Base-by-base conservation (phyloP, 805 yeast species). In the Sugiyamaella lignohabitans region DNA sequence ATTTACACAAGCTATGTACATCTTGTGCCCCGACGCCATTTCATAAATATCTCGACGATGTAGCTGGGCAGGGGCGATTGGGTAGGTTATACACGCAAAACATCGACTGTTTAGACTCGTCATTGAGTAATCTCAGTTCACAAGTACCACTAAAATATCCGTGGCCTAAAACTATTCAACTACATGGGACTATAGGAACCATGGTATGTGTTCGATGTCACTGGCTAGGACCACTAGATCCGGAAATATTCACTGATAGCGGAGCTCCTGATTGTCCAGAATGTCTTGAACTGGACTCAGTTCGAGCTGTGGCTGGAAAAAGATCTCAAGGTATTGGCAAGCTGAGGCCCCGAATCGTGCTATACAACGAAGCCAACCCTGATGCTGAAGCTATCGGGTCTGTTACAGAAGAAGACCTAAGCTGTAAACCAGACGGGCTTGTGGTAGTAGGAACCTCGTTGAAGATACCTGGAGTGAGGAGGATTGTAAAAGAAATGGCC, bases 381-480 rank as follows among this genome's bases (percentile, higher is more conserved):
- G 95, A 87, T 61, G 88, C 93, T 51, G 95, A 91, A 39, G 76
- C 82, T 23, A 87, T 88, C 41, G 95, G 95, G 0, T 77, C 79
- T 44, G 76, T 84, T 3, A 75, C 87, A 3, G 82, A 82, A 16
- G 54, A 71, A 2, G 96, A 88, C 62, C 63, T 85, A 38, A 72
- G 70, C 49, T 64, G 72, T 8, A 74, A 73, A 34, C 88, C 94
- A 16, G 96, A 88, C 60, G 82, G 91, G 56, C 65, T 87, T 40
- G 65, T 88, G 4, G 81, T 88, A 43, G 85, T 84, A 5, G 96
- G 96, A 2, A 88, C 96, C 0, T 81, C 94, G 2, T 69, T 88
- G 48, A 81, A 84, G 59, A 88, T 88, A 22, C 87, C 87, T 0
- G 87, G 87, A 1, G 87, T 82, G 6, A 66, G 76, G 54, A 66